A percentile compares a stretch with the other conserved stretches of the same genome.
Evolutionary conservation across 768 basidiomycete species (phyloP).

Genomic region (Rhodotorula graminis): DNA sequence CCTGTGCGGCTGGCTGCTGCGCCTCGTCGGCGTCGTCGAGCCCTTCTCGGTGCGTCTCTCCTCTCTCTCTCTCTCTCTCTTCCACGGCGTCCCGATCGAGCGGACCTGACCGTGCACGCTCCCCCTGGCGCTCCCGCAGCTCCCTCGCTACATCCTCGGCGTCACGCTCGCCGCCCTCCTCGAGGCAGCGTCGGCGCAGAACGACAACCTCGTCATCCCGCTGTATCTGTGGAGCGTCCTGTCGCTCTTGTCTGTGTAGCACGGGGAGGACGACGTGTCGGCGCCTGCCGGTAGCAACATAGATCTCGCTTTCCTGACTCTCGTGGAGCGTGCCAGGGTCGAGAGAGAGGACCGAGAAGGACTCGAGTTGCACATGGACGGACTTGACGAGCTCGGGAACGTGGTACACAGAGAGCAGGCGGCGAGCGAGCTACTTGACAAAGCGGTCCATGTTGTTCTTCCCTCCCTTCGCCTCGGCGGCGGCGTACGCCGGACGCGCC

Average conservation of each 20-base stretch:
- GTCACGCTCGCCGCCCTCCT: conserved; percentile 65
- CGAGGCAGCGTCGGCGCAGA: conserved; percentile 90
- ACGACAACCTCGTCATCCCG: conserved; percentile 95
- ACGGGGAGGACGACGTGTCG: no score
- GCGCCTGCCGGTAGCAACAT: no score
- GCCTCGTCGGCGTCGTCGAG: conserved; percentile 65
- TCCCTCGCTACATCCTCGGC: conserved; percentile 61
- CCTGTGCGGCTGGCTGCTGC: conserved; percentile 63
- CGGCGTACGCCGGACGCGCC: conserved; percentile 14
- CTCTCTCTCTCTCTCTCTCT: background rate
- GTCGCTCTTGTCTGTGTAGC: conserved; percentile 55
- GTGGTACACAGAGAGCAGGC: no score
- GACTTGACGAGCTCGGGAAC: no score
- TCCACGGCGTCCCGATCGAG: background rate
- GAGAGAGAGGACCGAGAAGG: no score
- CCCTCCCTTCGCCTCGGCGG: conserved; percentile 19
- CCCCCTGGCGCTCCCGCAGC: conserved; percentile 51
- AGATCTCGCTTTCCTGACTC: no score
- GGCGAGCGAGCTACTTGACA: conserved; percentile 5
- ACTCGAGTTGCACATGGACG: no score
- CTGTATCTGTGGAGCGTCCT: conserved; percentile 90
- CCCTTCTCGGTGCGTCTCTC: conserved; percentile 63
- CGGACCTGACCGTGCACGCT: no score
- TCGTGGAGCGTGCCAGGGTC: no score
- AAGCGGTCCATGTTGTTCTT: conserved; percentile 20